phyloP scores from a whole-genome alignment of 2,329 filamentous ascomycete species.

The Phialemonium atrogriseum region DNA sequence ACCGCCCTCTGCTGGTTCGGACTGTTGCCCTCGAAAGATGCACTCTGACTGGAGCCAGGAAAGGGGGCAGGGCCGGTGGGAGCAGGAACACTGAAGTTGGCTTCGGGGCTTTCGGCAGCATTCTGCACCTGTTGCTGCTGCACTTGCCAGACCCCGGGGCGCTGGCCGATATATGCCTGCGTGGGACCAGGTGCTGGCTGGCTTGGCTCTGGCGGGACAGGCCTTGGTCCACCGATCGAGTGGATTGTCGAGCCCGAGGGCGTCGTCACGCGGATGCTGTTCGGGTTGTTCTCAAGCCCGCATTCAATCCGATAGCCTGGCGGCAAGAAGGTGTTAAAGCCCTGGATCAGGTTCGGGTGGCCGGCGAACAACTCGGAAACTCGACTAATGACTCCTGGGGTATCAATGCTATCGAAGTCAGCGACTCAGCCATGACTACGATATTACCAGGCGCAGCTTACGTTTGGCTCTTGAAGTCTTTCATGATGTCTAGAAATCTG shows the following conservation, averaged over 20 bases:
- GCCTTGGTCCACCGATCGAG: slow-evolving; percentile 57
- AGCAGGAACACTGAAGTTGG: slow-evolving; percentile 49
- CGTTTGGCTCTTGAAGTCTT: slow-evolving; percentile 98
- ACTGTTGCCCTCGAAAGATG: slow-evolving; percentile 20
- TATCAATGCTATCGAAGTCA: slow-evolving; percentile 63
- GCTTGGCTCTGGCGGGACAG: slow-evolving; percentile 34
- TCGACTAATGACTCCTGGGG: slow-evolving; percentile 91
- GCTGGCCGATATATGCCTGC: slow-evolving; percentile 36
- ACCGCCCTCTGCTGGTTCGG: slow-evolving; percentile 19
- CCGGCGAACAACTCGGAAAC: slow-evolving; percentile 94
- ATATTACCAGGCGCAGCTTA: slow-evolving; percentile 47
- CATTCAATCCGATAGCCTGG: slow-evolving; percentile 96
- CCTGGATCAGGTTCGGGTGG: slow-evolving; percentile 90
- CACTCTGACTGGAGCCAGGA: slow-evolving; percentile 33
- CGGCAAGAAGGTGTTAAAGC: slow-evolving; percentile 95
- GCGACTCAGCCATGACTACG: no score
- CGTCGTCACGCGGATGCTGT: slow-evolving; percentile 92
- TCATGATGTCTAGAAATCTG: slow-evolving; percentile 96
- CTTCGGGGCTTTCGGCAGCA: slow-evolving; percentile 55
- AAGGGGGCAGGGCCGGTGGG: slow-evolving; percentile 35
- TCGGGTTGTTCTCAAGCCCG: slow-evolving; percentile 85
- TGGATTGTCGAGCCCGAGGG: slow-evolving; percentile 96
- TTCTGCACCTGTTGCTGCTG: slow-evolving; percentile 40
- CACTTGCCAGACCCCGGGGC: slow-evolving; percentile 39
- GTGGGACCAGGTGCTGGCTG: slow-evolving; percentile 26